These are phyloP conservation scores for Euryodendron excelsum DNA, from an alignment of 148 eudicot genomes.

Conservation along the genomic window DNA sequence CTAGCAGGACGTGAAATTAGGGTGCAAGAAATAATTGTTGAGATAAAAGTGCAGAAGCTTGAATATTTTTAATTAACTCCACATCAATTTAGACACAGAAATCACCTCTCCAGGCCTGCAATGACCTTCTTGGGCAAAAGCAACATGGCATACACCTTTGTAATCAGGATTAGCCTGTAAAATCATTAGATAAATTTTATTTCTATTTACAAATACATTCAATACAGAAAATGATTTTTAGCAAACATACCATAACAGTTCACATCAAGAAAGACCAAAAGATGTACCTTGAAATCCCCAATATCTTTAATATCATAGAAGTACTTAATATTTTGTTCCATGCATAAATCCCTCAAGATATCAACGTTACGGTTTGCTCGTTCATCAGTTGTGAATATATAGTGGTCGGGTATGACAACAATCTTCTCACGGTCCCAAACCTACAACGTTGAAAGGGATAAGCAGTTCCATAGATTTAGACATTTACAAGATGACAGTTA, in stretches of 20 bases:
- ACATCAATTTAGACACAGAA: not conserved
- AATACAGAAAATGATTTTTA: too few species aligned
- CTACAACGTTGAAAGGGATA: constrained; percentile 32
- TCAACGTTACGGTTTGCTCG: constrained; percentile 94
- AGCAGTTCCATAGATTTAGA: not conserved
- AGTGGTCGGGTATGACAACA: constrained; percentile 93
- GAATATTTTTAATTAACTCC: not conserved
- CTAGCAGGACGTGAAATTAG: constrained; percentile 56
- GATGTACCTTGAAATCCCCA: constrained; percentile 74
- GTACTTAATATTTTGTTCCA: constrained; percentile 82
- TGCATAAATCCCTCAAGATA: constrained; percentile 81
- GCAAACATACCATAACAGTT: not conserved
- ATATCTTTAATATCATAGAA: constrained; percentile 91
- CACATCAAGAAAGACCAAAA: not conserved
- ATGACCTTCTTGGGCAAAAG: constrained; percentile 99
- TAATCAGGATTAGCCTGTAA: constrained; percentile 93
- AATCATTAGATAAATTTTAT: not conserved
- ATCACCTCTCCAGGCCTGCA: constrained; percentile 98
- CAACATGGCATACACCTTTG: constrained; percentile 97
- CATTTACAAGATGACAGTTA: not conserved
- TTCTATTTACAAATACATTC: not conserved
- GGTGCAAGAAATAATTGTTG: not conserved
- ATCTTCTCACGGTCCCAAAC: constrained; percentile 98
- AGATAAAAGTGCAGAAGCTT: not conserved
- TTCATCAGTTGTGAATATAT: constrained; percentile 86